Evolutionary conservation across 1,139 yeast genomes (phyloP), one percentile per base, ranked within the genome.

Genomic region (Nakaseomyces bracarensis): DNA sequence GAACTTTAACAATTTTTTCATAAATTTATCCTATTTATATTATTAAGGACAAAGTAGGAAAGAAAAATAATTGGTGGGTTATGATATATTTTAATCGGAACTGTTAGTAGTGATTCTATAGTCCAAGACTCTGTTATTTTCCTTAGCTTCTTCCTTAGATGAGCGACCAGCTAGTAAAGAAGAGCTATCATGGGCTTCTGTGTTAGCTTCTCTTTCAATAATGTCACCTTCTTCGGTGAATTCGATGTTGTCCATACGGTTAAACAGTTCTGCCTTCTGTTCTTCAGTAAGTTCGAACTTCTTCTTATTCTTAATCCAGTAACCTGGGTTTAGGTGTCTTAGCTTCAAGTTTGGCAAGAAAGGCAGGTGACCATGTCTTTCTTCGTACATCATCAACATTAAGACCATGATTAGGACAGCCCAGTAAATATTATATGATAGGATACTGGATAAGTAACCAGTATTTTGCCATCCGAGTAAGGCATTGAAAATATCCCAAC

Each of bases 401-500:
- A 86, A 64, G 41, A 71, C 67, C 25, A 64, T 53, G 48, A 84
- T 78, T 43, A 86, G 62, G 11, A 66, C 65, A 29, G 81, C 50
- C 96, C 96, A 87, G 68, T 86, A 87, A 39, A 83, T 53, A 67
- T 84, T 85, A 69, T 87, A 87, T 40, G 87, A 74, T 38, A 86
- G 68, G 47, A 87, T 86, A 1, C 94, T 82, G 43, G 95, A 94
- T 57, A 84, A 76, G 49, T 95, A 86, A 46, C 96, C 96, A 44
- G 87, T 73, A 65, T 85, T 85, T 68, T 84, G 94, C 95, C 95
- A 85, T 51, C 95, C 95, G 43, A 85, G 67, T 43, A 84, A 64
- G 10, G 94, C 82, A 57, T 85, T 86, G 73, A 87, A 86, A 47
- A 87, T 77, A 75, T 83, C 93, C 95, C 95, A 87, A 67, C 93